These are phyloP conservation scores for Carex arenaria DNA, from an alignment of 202 grass and related monocot genomes.

Conservation along the genomic window DNA sequence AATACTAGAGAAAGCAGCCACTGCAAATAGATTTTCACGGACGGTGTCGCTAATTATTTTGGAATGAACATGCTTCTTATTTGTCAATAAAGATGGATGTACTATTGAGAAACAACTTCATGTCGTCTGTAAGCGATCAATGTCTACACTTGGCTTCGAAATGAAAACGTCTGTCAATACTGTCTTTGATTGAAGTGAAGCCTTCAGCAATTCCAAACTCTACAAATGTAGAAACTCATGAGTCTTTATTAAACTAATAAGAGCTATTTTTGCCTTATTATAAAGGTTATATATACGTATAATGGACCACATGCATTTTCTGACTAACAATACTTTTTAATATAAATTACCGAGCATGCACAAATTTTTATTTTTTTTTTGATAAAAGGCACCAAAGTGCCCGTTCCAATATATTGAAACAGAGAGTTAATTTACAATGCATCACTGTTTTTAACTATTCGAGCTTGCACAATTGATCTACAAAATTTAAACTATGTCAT, in stretches of 20 bases:
- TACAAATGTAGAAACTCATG: conserved; percentile 8
- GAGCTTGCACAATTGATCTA: not conserved
- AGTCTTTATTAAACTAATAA: not conserved
- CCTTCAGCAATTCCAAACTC: conserved; percentile 46
- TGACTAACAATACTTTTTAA: not conserved
- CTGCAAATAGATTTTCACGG: not conserved
- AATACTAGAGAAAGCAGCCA: not conserved
- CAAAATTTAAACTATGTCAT: not conserved
- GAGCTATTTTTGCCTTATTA: not conserved
- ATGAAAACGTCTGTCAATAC: conserved; percentile 48
- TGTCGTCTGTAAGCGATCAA: conserved; percentile 15
- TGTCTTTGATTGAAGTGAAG: conserved; percentile 36
- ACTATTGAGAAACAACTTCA: not conserved
- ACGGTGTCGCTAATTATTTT: not conserved
- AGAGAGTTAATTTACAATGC: no score
- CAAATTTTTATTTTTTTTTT: no score
- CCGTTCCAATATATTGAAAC: no score
- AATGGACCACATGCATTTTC: not conserved
- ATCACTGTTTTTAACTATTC: no score
- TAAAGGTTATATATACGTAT: not conserved
- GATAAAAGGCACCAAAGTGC: no score
- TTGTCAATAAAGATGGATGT: not conserved
- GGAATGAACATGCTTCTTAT: not conserved
- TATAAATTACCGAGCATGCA: not conserved
- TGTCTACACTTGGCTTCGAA: conserved; percentile 1